These are phyloP conservation scores for Cryphonectria parasitica DNA, from an alignment of 2,329 filamentous ascomycete species.

Conservation along the genomic window DNA sequence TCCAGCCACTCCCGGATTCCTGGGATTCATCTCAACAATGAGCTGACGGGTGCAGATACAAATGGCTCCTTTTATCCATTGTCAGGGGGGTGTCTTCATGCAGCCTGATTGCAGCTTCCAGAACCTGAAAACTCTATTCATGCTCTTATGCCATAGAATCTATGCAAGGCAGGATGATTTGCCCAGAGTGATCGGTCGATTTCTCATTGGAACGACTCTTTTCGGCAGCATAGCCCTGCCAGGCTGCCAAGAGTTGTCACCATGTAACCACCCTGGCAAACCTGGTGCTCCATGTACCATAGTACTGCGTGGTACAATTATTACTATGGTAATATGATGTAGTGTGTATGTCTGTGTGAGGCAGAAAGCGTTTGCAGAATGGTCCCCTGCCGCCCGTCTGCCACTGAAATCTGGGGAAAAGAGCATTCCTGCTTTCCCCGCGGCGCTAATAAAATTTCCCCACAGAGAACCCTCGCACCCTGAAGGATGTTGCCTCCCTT, in stretches of 20 bases:
- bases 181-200: background rate
- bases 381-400: background rate
- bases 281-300: background rate
- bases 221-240: background rate
- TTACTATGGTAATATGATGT: background rate
- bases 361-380: background rate
- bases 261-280: background rate
- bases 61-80: background rate
- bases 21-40: background rate
- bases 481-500: background rate
- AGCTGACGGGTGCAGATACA: background rate
- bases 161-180: background rate
- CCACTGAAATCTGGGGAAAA: constrained; percentile 10
- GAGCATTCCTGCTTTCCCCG: background rate
- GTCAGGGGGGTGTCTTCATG: background rate
- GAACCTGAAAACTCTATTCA: background rate
- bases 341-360: background rate
- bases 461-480: constrained; percentile 6
- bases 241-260: background rate
- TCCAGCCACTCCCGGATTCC: background rate
- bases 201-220: background rate
- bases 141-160: background rate
- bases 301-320: too few species aligned
- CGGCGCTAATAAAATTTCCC: constrained; percentile 7
- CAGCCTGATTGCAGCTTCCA: background rate